Evolutionary conservation across 345 rosid genomes (phyloP).

Genomic region (Dipteronia sinensis): DNA sequence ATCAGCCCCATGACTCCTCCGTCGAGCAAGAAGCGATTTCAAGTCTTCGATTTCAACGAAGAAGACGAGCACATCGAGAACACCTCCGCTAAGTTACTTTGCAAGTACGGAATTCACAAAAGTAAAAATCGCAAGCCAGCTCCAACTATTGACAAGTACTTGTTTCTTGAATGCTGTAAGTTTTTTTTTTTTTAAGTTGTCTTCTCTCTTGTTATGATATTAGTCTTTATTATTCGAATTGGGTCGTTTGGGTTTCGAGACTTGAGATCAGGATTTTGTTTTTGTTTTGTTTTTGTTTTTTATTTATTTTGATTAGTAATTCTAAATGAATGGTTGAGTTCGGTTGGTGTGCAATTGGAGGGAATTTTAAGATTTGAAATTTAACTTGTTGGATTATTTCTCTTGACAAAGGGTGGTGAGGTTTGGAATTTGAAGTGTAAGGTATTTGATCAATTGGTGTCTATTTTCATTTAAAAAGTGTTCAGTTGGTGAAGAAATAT

Average conservation of each 20-base stretch:
- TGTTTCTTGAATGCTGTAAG: conserved; percentile 45
- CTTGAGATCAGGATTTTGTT: background rate
- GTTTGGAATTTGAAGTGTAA: background rate
- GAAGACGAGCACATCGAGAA: conserved; percentile 44
- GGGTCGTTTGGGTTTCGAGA: background rate
- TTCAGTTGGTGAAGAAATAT: background rate
- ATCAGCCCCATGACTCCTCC: conserved; percentile 32
- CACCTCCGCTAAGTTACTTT: conserved; percentile 31
- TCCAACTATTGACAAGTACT: conserved; percentile 32
- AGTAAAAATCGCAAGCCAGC: conserved; percentile 8
- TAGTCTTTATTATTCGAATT: no score
- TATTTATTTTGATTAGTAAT: background rate
- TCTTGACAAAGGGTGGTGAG: background rate
- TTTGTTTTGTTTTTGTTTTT: background rate
- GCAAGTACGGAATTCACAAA: conserved; percentile 23
- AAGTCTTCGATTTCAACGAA: conserved; percentile 44
- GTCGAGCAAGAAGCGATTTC: conserved; percentile 19
- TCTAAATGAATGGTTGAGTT: background rate
- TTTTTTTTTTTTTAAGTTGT: conserved; percentile 17
- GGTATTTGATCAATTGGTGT: background rate
- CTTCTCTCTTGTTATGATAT: background rate
- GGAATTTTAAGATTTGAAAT: conserved; percentile 2
- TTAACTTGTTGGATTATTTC: background rate
- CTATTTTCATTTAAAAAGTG: background rate
- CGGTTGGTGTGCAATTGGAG: background rate